Evolutionary conservation across 2,329 filamentous ascomycete species (phyloP).

Genomic region (Rutstroemia sydowiana): DNA sequence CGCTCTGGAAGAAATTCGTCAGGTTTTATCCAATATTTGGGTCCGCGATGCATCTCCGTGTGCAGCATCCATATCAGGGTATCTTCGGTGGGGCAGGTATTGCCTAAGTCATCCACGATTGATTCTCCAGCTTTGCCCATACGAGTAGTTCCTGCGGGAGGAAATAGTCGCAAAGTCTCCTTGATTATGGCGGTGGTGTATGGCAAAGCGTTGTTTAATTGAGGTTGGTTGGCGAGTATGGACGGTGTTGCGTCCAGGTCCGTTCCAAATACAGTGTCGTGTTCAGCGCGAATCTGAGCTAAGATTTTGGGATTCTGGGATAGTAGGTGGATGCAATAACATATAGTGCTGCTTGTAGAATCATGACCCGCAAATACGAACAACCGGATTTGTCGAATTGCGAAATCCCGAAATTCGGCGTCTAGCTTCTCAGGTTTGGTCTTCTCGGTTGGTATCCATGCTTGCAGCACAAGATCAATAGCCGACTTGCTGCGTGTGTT

Average conservation of each 20-base stretch:
- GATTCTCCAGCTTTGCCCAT: not conserved
- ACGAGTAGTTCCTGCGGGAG: conserved; percentile 1
- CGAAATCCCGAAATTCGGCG: not conserved
- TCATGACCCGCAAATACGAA: not conserved
- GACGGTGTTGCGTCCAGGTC: conserved; percentile 1
- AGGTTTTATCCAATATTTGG: not conserved
- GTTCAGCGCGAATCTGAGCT: conserved; percentile 11
- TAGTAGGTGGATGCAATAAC: conserved; percentile 4
- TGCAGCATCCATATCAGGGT: not conserved
- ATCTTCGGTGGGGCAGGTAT: not conserved
- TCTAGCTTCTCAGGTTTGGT: not conserved
- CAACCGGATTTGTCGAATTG: not conserved
- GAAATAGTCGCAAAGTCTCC: conserved; percentile 14
- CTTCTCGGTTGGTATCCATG: not conserved
- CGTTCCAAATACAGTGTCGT: conserved; percentile 9
- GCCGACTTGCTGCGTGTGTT: conserved; percentile 3
- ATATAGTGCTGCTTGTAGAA: not conserved
- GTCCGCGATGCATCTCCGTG: not conserved
- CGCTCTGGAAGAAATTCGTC: not conserved
- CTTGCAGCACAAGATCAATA: conserved; percentile 5
- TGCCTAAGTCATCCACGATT: not conserved
- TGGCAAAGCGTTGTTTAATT: conserved; percentile 10
- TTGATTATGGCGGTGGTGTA: conserved; percentile 16
- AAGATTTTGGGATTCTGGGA: conserved; percentile 9
- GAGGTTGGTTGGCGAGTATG: conserved; percentile 6